Conservation (phyloP, 2,329 filamentous ascomycete species). For the Ophiostoma sp. region DNA sequence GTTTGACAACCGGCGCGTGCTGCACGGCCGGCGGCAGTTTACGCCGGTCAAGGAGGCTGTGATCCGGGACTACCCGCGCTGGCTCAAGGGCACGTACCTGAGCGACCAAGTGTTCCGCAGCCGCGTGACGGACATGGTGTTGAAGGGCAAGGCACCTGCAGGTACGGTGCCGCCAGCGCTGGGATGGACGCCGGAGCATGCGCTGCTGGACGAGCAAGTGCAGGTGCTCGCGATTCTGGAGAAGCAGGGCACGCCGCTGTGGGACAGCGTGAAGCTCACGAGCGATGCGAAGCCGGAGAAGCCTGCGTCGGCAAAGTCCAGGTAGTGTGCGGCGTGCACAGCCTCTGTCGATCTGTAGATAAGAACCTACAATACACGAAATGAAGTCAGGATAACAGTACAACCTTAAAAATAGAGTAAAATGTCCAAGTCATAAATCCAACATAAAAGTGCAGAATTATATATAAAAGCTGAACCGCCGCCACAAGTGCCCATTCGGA, state of each 20-base stretch:
- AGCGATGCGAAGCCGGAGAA: not conserved
- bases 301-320: not conserved
- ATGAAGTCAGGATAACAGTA: not conserved
- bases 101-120: slow-evolving; percentile 43
- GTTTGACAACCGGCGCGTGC: slow-evolving; percentile 82
- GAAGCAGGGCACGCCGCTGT: not conserved
- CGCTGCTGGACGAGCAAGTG: not conserved
- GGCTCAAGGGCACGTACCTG: slow-evolving; percentile 82
- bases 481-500: not conserved
- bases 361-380: not conserved
- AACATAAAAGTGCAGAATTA: not conserved
- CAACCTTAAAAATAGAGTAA: not conserved
- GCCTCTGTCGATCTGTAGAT: not conserved
- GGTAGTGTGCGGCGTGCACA: not conserved
- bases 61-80: slow-evolving; percentile 53
- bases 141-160: slow-evolving; percentile 25
- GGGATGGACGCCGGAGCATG: not conserved
- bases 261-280: not conserved
- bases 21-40: slow-evolving; percentile 78
- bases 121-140: slow-evolving; percentile 21
- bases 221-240: slow-evolving; percentile 12
- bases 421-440: not conserved
- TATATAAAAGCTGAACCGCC: slow-evolving; percentile 3
- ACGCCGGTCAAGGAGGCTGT: not conserved
- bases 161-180: slow-evolving; percentile 12